Conservation (phyloP, 2,329 filamentous ascomycete species). For the Colletotrichum tamarilloi region DNA sequence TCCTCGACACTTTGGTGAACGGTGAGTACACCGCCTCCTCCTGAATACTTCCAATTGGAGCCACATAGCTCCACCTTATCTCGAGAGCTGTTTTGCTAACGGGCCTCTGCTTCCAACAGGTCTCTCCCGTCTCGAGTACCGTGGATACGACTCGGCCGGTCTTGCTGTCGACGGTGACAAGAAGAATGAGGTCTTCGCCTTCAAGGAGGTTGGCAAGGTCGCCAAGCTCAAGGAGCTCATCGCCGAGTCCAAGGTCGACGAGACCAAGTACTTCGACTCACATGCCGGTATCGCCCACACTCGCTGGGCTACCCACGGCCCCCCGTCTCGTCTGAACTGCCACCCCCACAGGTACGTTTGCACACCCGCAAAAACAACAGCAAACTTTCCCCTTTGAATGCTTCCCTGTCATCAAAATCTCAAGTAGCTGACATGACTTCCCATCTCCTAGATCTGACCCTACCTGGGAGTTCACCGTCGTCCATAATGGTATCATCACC, state of each 20-base stretch:
- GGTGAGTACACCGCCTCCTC: constrained; percentile 66
- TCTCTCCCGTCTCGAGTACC: constrained; percentile 95
- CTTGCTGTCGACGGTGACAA: constrained; percentile 97
- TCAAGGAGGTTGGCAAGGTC: constrained; percentile 99
- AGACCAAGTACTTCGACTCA: constrained; percentile 94
- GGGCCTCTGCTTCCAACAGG: constrained; percentile 62
- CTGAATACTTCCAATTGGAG: constrained; percentile 15
- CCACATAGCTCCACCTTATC: constrained; percentile 23
- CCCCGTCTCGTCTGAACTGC: constrained; percentile 94
- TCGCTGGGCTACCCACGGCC: constrained; percentile 97
- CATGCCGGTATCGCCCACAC: constrained; percentile 99
- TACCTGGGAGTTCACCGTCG: constrained; percentile 95
- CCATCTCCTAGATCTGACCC: constrained; percentile 80
- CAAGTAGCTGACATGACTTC: constrained; percentile 30
- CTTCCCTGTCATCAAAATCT: constrained; percentile 18
- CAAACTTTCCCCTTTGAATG: constrained; percentile 8
- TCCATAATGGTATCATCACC: constrained; percentile 99
- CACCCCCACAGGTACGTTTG: constrained; percentile 90
- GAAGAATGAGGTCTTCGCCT: constrained; percentile 96
- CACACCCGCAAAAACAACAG: constrained; percentile 7
- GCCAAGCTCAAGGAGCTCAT: constrained; percentile 96
- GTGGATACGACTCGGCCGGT: constrained; percentile 98
- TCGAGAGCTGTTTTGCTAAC: constrained; percentile 42
- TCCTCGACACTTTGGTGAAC: constrained; percentile 95
- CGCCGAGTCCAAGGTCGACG: constrained; percentile 82